Evolutionary conservation across 805 yeast species (phyloP), one percentile per base, ranked within the genome.

Genomic region (Komagataella mondaviorum): DNA sequence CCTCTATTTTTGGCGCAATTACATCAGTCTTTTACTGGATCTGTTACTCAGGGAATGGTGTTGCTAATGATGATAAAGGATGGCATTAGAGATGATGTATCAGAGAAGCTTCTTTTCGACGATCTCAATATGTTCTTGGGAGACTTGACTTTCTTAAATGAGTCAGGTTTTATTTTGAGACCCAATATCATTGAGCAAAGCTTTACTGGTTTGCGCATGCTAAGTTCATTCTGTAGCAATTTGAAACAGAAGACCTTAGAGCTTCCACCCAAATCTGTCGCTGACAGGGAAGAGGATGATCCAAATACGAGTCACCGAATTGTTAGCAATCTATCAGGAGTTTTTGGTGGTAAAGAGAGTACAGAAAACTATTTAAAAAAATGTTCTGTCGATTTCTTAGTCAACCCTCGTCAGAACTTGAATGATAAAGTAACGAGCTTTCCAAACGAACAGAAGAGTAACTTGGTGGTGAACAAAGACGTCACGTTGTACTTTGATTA

Each of bases 101-200:
- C 39, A 30, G 39, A 30, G 14, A 30, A 2, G 39, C 39, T 30
- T 30, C 39, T 30, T 8, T 30, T 30, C 14, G 39, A 30, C 39
- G 39, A 30, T 30, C 39, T 30, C 39, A 30, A 30, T 10, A 30
- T 30, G 39, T 30, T 30, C 39, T 30, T 30, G 39, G 14, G 14
- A 10, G 39, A 30, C 39, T 8, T 30, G 12, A 30, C 39, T 30
- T 30, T 30, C 14, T 8, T 30, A 14, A 30, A 30, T 30, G 39
- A 30, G 14, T 6, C 39, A 10, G 84, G 83, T 0, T 64, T 79
- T 53, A 71, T 75, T 53, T 60, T 67, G 47, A 60, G 85, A 51
- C 81, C 82, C 0, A 84, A 79, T 59, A 76, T 79, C 46, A 72
- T 78, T 23, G 66, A 30, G 14, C 39, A 30, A 30, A 30, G 39